Conservation (phyloP, 2,329 filamentous ascomycete genomes). For the Hypoxylon rubiginosum region DNA sequence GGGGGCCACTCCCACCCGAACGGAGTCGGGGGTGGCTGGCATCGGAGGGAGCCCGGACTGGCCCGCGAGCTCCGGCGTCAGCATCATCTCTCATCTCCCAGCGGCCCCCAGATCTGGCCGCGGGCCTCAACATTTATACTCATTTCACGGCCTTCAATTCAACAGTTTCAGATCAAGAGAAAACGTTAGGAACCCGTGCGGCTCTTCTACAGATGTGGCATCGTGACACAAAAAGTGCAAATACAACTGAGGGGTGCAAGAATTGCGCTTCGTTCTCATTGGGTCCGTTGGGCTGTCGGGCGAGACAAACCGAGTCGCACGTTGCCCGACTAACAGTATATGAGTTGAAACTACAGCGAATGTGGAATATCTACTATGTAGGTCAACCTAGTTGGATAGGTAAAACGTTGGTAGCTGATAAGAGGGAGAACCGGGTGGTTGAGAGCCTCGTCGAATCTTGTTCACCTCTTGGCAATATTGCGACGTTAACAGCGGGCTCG, state of each 20-base stretch:
- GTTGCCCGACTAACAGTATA: constrained; percentile 24
- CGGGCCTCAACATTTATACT: constrained; percentile 21
- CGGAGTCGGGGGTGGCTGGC: constrained; percentile 20
- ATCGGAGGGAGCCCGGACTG: constrained; percentile 8
- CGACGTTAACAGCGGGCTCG: background rate
- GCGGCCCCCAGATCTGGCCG: background rate
- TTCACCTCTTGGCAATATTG: background rate
- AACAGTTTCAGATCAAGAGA: background rate
- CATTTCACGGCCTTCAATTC: constrained; percentile 9
- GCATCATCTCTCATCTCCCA: background rate
- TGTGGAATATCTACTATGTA: constrained; percentile 1
- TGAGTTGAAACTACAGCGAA: background rate
- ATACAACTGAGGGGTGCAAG: constrained; percentile 16
- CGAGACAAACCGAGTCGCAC: constrained; percentile 5
- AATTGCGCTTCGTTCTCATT: constrained; percentile 22
- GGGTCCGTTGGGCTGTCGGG: constrained; percentile 5
- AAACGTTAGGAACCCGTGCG: constrained; percentile 11
- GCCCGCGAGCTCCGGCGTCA: constrained; percentile 1
- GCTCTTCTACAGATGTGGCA: constrained; percentile 21
- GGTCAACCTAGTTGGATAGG: background rate
- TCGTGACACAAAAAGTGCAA: constrained; percentile 18
- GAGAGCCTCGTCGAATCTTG: background rate
- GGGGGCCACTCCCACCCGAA: constrained; percentile 19
- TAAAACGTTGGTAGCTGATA: background rate
- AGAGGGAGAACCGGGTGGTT: background rate